phyloP scores from a whole-genome alignment of 768 basidiomycete genomes.

The Calocybe gangraenosa region DNA sequence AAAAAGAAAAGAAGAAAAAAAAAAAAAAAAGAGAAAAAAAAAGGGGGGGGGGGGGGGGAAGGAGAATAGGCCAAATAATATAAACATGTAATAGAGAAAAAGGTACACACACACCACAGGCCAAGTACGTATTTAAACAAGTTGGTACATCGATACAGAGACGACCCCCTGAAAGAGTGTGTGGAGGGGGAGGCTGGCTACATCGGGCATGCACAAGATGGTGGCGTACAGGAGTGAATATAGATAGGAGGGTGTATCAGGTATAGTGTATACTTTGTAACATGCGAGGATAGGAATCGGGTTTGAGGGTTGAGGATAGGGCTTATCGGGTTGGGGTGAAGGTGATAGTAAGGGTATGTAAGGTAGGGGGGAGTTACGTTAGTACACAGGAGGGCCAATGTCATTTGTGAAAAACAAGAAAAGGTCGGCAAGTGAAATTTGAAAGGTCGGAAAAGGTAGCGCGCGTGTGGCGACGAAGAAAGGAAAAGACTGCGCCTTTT shows the following conservation, averaged over 20 bases:
- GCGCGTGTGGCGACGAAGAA: background rate
- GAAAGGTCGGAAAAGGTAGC: conserved; percentile 7
- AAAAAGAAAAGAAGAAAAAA: no score
- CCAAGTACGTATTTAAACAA: no score
- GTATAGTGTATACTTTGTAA: conserved; percentile 15
- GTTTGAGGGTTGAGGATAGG: background rate
- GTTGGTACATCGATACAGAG: no score
- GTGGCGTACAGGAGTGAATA: conserved; percentile 7
- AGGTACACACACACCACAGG: no score
- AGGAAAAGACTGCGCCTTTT: no score
- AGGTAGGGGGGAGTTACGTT: background rate
- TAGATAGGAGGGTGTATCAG: conserved; percentile 7
- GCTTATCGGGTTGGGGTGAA: background rate
- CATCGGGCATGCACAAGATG: conserved; percentile 5
- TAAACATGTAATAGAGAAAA: no score
- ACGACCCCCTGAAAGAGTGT: no score
- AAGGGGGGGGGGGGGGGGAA: no score
- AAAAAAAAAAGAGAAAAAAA: no score
- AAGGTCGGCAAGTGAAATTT: background rate
- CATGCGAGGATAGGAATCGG: background rate
- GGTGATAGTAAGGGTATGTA: background rate
- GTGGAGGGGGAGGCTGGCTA: background rate
- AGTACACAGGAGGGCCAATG: background rate
- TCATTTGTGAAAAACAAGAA: background rate
- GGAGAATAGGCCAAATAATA: no score